Evolutionary conservation across 768 basidiomycete genomes (phyloP).

Genomic region (Agrocybe chaxingu): DNA sequence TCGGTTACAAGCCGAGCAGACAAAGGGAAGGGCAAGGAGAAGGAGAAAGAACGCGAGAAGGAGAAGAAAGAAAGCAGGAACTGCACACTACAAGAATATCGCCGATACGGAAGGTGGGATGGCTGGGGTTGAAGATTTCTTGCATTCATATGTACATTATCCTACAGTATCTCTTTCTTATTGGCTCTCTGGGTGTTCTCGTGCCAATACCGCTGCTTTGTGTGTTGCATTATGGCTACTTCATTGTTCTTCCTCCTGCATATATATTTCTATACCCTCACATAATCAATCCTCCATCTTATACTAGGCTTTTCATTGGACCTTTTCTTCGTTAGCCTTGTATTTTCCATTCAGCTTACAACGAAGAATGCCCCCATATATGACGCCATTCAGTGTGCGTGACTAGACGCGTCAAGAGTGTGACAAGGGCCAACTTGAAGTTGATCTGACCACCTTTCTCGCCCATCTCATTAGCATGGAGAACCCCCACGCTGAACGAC

Average conservation of each 20-base stretch:
- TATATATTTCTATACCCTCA: too few species aligned
- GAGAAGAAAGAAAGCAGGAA: conserved; percentile 60
- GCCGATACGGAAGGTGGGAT: conserved; percentile 86
- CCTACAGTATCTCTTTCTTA: background rate
- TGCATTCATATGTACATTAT: background rate
- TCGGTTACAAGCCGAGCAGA: conserved; percentile 47
- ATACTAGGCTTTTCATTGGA: too few species aligned
- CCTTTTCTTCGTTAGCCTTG: background rate
- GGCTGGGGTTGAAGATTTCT: conserved; percentile 59
- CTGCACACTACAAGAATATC: conserved; percentile 71
- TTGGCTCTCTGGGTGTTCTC: background rate
- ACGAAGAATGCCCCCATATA: too few species aligned
- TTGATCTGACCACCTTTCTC: background rate
- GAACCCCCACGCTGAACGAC: conserved; percentile 91
- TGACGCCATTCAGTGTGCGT: conserved; percentile 1
- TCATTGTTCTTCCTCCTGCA: too few species aligned
- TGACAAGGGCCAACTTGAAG: background rate
- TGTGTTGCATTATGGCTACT: too few species aligned
- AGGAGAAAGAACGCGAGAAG: conserved; percentile 57
- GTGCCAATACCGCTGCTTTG: background rate
- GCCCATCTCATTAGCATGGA: conserved; percentile 55
- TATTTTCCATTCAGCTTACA: background rate
- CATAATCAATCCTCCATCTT: too few species aligned
- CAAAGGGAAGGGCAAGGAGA: conserved; percentile 67
- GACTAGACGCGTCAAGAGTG: conserved; percentile 9